A percentile compares a stretch with the other conserved stretches of the same genome.
phyloP scores from a whole-genome alignment of 202 grass and related monocot genomes.

The Bolboschoenoplectus hybrid region DNA sequence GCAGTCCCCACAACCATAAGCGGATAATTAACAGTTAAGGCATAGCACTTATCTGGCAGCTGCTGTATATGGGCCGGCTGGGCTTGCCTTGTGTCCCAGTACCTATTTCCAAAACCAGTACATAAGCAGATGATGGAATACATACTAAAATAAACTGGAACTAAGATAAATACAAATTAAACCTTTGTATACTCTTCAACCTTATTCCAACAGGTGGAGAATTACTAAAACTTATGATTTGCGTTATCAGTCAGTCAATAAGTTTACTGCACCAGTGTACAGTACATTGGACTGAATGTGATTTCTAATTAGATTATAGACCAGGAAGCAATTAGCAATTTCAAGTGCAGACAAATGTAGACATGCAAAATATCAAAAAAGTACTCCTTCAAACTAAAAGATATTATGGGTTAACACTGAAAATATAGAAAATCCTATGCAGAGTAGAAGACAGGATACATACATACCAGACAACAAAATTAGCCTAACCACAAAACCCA shows the following conservation, averaged over 20 bases:
- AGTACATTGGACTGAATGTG: not conserved
- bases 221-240: not conserved
- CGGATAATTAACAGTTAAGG: conserved; percentile 84
- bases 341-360: not conserved
- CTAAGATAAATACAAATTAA: not conserved
- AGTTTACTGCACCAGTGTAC: not conserved
- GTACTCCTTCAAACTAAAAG: not conserved
- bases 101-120: conserved; percentile 15
- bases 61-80: conserved; percentile 88
- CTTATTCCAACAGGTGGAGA: not conserved
- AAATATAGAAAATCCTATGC: too few relatives aligned
- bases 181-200: not conserved
- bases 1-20: conserved; percentile 98
- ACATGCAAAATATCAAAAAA: not conserved
- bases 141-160: not conserved
- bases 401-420: not conserved
- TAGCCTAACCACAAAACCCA: not conserved
- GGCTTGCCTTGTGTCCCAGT: conserved; percentile 35
- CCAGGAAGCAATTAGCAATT: not conserved
- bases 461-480: not conserved
- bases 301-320: not conserved
- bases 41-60: conserved; percentile 79
- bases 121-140: not conserved
- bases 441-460: not conserved
- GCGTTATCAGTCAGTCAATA: not conserved